Base-by-base conservation (phyloP, 1,139 yeast genomes). In the Zygosaccharomyces sapae region DNA sequence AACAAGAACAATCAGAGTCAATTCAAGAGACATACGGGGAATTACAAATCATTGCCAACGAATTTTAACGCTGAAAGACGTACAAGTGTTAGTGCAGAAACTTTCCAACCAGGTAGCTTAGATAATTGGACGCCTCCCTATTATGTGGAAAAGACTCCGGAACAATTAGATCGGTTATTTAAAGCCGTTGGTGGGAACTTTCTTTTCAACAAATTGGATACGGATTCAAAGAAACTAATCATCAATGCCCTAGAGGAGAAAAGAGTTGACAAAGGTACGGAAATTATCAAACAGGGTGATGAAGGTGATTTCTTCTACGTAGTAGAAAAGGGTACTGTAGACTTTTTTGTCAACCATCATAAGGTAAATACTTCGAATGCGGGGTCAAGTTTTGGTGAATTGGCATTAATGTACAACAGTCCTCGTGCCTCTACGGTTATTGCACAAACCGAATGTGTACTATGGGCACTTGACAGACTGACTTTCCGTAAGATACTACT, bases 371-470 rank as follows among this genome's bases (percentile, higher is more conserved):
- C 86, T 2, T 79, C 88, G 25, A 83, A 86, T 19, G 81, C 88
- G 41, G 97, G 97, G 3, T 81, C 95, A 5, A 84, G 95, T 39
- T 92, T 92, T 70, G 98, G 98, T 61, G 98, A 92, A 68, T 77
- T 92, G 62, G 98, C 98, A 1, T 77, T 92, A 60, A 89, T 92
- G 96, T 92, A 92, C 72, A 92, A 92, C 69, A 83, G 97, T 18
- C 97, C 97, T 51, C 81, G 98, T 69, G 98, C 97, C 5, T 98
- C 97, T 16, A 89, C 97, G 1, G 97, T 88, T 1, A 63, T 76
- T 18, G 95, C 97, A 7, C 76, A 80, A 27, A 71, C 82, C 7
- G 85, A 81, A 55, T 78, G 83, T 60, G 78, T 78, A 29, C 76
- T 90, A 45, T 92, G 97, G 97, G 95, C 96, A 1, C 76, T 92